A percentile compares a stretch with the other conserved stretches of the same genome.
Conservation (phyloP, 2,329 filamentous ascomycete genomes). For the Sarocladium strictum region DNA sequence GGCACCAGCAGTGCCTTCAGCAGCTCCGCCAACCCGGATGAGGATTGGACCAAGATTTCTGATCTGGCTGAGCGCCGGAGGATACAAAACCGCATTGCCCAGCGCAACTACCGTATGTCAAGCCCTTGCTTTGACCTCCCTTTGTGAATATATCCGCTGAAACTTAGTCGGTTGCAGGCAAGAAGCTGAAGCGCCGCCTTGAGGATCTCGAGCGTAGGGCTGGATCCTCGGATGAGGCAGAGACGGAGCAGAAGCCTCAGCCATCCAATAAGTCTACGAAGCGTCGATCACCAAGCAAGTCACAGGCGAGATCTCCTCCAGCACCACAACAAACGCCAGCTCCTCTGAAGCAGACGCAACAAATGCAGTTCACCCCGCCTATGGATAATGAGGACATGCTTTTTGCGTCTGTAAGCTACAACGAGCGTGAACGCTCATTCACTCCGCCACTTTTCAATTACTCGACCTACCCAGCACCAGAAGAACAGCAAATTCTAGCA, state of each 20-base stretch:
- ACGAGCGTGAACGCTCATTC: slow-evolving; percentile 62
- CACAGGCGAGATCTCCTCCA: slow-evolving; percentile 20
- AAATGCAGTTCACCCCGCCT: slow-evolving; percentile 56
- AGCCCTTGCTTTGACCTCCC: not conserved
- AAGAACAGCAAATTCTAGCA: slow-evolving; percentile 52
- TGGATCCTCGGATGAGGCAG: slow-evolving; percentile 46
- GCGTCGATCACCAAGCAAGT: slow-evolving; percentile 42
- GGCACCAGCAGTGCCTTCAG: slow-evolving; percentile 93
- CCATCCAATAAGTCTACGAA: slow-evolving; percentile 25
- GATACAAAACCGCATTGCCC: slow-evolving; percentile 96
- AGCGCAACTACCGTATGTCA: slow-evolving; percentile 87
- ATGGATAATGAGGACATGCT: slow-evolving; percentile 62
- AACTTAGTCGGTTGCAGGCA: slow-evolving; percentile 49
- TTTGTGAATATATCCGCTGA: not conserved
- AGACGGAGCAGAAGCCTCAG: slow-evolving; percentile 30
- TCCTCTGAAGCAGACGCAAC: slow-evolving; percentile 15
- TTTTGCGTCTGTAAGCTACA: slow-evolving; percentile 49
- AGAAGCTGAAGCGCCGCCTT: slow-evolving; percentile 86
- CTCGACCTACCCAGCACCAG: slow-evolving; percentile 60
- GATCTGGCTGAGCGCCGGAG: slow-evolving; percentile 89
- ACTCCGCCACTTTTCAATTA: slow-evolving; percentile 66
- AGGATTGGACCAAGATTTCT: slow-evolving; percentile 99
- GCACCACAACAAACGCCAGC: slow-evolving; percentile 22
- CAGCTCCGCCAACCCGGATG: slow-evolving; percentile 87
- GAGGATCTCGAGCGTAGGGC: slow-evolving; percentile 80